Evolutionary conservation across 495 filamentous ascomycete genomes (phyloP), one percentile per base, ranked within the genome.

Genomic region (Sabuloglossum arenarium): DNA sequence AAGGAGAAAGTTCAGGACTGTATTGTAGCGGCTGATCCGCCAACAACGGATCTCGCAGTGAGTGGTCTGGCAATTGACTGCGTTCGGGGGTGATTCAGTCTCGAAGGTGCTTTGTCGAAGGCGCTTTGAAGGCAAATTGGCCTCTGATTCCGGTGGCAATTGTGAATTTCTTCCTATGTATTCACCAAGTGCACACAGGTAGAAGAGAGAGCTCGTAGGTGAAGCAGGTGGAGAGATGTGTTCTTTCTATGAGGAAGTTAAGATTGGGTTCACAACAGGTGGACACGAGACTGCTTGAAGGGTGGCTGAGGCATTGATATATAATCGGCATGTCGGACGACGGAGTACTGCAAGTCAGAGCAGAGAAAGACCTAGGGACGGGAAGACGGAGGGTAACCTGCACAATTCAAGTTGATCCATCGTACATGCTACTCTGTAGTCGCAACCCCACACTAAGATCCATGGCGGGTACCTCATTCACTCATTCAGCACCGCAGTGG

Each of bases 381-480:
- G 39, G 39, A n/a, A 23, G 39, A 43, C 39, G 19, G 39, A 43
- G 39, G 19, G 21, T 10, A 21, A 10, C 16, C 39, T 43, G 39
- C 39, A 21, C 39, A 21, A 43, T 43, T 23, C 39, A 43, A 21
- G 39, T 43, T 43, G 39, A 43, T 43, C 21, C 39, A 43, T 43
- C 19, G 39, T 11, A 11, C 6, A 39, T n/a, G n/a, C 34, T 39
- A 39, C n/a, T n/a, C n/a, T n/a, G n/a, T n/a, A 39, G 16, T 43
- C 47, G 28, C 24, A 51, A 51, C 47, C 47, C 47, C 47, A 51
- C 47, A 51, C 47, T 51, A 51, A 51, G 16, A 51, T 29, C 47
- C 47, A 29, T 51, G 47, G 10, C 47, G 21, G 47, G 47, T 51
- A 51, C 47, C 47, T 51, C 47, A 51, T 27, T 51, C 23, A 30